These are phyloP conservation scores for Nectriaceae sp. DNA, from an alignment of 2,329 filamentous ascomycete genomes.

Conservation along the genomic window DNA sequence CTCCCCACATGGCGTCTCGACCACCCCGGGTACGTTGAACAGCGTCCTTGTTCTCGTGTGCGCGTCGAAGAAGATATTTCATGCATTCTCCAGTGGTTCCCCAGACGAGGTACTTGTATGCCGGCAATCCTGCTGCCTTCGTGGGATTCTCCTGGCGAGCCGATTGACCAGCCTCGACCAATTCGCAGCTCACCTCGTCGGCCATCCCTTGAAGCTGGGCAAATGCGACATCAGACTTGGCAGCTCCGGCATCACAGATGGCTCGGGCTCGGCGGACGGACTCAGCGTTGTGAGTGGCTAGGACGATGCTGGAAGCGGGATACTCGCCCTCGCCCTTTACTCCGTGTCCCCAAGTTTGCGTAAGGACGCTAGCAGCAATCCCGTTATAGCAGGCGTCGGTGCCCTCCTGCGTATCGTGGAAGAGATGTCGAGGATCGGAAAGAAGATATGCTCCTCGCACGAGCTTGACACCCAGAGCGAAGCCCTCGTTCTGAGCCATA, in stretches of 20 bases:
- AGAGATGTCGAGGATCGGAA: constrained; percentile 68
- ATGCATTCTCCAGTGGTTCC: constrained; percentile 78
- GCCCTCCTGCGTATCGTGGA: constrained; percentile 71
- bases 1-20: constrained; percentile 62
- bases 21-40: constrained; percentile 63
- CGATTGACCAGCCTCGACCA: constrained; percentile 42
- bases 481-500: constrained; percentile 58
- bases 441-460: constrained; percentile 75
- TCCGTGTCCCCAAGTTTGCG: constrained; percentile 45
- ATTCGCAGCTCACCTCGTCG: constrained; percentile 79
- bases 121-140: constrained; percentile 48
- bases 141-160: constrained; percentile 29
- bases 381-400: constrained; percentile 74
- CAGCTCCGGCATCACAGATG: constrained; percentile 48
- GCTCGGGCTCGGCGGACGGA: constrained; percentile 63
- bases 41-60: constrained; percentile 73
- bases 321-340: constrained; percentile 46
- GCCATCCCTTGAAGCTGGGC: constrained; percentile 93
- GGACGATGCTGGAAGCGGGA: constrained; percentile 63
- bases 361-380: constrained; percentile 68
- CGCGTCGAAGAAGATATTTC: constrained; percentile 69
- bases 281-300: constrained; percentile 81
- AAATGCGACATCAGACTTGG: constrained; percentile 42
- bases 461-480: constrained; percentile 72
- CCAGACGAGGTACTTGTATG: constrained; percentile 73